Base-by-base conservation (phyloP, 1,139 yeast species). In the Hyphopichia fennica region DNA sequence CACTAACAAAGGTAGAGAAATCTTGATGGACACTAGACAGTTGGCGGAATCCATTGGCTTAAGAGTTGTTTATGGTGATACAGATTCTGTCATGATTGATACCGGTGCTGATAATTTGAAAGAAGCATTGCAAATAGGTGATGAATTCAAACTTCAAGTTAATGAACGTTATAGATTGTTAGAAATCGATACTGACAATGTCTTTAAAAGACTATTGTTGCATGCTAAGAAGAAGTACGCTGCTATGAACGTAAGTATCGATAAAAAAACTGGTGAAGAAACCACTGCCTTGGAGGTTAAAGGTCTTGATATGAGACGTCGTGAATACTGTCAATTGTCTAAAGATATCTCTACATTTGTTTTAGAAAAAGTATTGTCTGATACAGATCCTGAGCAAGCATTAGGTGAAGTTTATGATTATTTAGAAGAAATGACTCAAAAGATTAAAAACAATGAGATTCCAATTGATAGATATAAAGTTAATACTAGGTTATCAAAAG, bases 211-310 rank as follows among this genome's bases (percentile, higher is more conserved):
- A 50, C 73, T 95, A 48, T 72, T 95, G 45, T 70, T 95, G 43
- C 96, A 90, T 60, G 90, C 96, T n/a, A 95, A 95, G 69, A 95
- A 95, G 81, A 95, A 95, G 67, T 95, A 95, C 60, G 99, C 99
- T 3, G 99, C 99, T 2, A 73, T 91, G 69, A 84, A 82, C 52
- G 69, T 78, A 36, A 61, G 74, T 15, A 70, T 78, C 25, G 67
- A 69, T 39, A 69, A 72, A 39, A 65, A 69, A 35, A 77, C 81
- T 32, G 79, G 77, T 1, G 69, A 76, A 42, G 87, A 79, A 52
- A 55, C 59, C 2, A 65, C 82, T 4, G 63, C 72, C 25, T 72
- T 93, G 50, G 98, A 93, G 62, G 96, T 93, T 29, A 95, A 93
- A 62, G 99, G 99, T 58, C 77, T 95, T 45, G 99, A 95, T 69